Evolutionary conservation across 2,329 filamentous ascomycete genomes (phyloP), one percentile per base, ranked within the genome.

Genomic region (Zopfia rhizophila): DNA sequence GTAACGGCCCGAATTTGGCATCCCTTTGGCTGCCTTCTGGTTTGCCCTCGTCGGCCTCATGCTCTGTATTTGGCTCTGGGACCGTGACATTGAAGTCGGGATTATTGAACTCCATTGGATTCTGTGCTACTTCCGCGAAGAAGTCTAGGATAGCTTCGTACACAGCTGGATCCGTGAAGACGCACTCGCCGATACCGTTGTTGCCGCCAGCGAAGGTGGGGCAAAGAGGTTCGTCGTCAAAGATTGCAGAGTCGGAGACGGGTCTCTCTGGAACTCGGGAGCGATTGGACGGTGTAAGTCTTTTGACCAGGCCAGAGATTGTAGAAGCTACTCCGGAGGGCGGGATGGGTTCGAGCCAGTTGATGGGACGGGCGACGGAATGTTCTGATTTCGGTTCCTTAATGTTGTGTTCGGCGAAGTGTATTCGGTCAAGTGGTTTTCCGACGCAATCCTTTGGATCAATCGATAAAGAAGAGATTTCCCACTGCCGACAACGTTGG

Each of bases 151-250:
- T 80, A 2, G 74, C 67, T 10, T 65, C 58, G 52, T 83, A 80
- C 0, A 82, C 79, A 8, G 65, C 67, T 10, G 87, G 75, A 14
- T 61, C 21, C 1, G 64, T 63, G 39, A 92, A 78, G 50, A 90
- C 80, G 25, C 77, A 75, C 66, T 95, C 89, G 6, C 74, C 73
- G 60, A 84, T 77, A 23, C 77, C 63, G 1, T 71, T 58, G 51
- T 88, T 83, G 3, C 87, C 87, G 2, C 86, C 82, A n/a, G 87
- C 86, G 69, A 87, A 88, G 51, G 85, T 61, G 3, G 64, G 61
- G 25, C 63, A 69, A 75, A 61, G 78, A 74, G 25, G 63, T 56
- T 55, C 45, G 13, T 11, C 16, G 28, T 46, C 47, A 22, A 18
- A 25, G 22, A 29, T 16, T 12, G 7, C 13, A 16, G 14, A 19